Conservation (phyloP, 768 basidiomycete species). For the Mycena chlorophos region DNA sequence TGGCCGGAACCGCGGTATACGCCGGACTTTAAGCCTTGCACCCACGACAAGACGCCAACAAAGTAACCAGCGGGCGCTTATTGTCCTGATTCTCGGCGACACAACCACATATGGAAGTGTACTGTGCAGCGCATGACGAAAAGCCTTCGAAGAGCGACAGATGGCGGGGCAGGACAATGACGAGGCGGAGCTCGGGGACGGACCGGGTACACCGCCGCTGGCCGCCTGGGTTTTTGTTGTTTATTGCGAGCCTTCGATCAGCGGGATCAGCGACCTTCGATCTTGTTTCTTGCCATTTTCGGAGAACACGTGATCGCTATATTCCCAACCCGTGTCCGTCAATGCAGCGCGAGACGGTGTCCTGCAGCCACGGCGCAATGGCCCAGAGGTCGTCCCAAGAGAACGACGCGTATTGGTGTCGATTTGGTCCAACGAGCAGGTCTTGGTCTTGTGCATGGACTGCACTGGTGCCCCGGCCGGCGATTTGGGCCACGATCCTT, state of each 20-base stretch:
- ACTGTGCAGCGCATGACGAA: slow-evolving; percentile 7
- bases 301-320: slow-evolving; percentile 19
- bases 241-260: neutral
- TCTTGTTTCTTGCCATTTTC: slow-evolving; percentile 12
- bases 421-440: slow-evolving; percentile 46
- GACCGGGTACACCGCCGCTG: no score
- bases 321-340: slow-evolving; percentile 73
- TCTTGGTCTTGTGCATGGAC: slow-evolving; percentile 48
- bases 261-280: slow-evolving; percentile 1
- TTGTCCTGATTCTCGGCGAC: slow-evolving; percentile 16
- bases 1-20: slow-evolving; percentile 11
- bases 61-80: slow-evolving; percentile 12
- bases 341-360: slow-evolving; percentile 61
- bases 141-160: neutral
- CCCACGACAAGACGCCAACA: slow-evolving; percentile 11
- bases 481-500: slow-evolving; percentile 61
- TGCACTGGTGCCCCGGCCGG: slow-evolving; percentile 36
- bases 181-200: slow-evolving; percentile 7
- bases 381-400: slow-evolving; percentile 66
- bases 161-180: neutral
- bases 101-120: neutral
- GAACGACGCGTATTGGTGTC: slow-evolving; percentile 69
- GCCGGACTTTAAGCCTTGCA: slow-evolving; percentile 4
- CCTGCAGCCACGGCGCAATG: slow-evolving; percentile 80
- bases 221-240: slow-evolving; percentile 9